These are phyloP conservation scores for Auricularia heimuer DNA, from an alignment of 768 basidiomycete genomes.

Conservation along the genomic window DNA sequence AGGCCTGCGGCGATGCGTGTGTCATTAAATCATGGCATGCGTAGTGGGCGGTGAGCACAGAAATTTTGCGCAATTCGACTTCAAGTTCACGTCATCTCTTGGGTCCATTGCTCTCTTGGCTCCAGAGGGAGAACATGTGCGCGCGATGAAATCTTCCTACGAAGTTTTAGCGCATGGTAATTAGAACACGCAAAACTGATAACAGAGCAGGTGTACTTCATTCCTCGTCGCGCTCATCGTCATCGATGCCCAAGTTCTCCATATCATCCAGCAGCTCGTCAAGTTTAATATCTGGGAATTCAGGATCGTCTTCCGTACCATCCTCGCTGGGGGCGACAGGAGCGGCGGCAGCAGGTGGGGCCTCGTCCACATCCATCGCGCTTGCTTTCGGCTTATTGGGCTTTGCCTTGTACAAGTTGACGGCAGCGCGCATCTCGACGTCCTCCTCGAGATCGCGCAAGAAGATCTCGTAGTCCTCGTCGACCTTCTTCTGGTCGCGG, in stretches of 20 bases:
- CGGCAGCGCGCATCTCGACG: conserved; percentile 73
- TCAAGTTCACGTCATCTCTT: no score
- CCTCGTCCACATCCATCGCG: conserved; percentile 63
- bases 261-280: conserved; percentile 87
- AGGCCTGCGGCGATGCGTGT: no score
- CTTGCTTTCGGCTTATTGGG: conserved; percentile 35
- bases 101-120: no score
- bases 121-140: no score
- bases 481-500: conserved; percentile 83
- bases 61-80: no score
- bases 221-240: conserved; percentile 15
- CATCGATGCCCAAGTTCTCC: conserved; percentile 77
- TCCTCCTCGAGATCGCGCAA: conserved; percentile 91
- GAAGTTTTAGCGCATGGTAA: no score
- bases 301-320: conserved; percentile 48
- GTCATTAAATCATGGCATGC: no score
- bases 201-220: neutral
- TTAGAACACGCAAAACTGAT: no score
- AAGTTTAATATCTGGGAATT: conserved; percentile 81
- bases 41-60: no score
- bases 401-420: conserved; percentile 77
- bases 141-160: no score
- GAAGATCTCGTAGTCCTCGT: conserved; percentile 95
- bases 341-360: conserved; percentile 5
- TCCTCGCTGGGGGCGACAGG: conserved; percentile 13